These are phyloP conservation scores for Pythium scleroteichum DNA, from an alignment of 352 stramenopile species.

Conservation along the genomic window DNA sequence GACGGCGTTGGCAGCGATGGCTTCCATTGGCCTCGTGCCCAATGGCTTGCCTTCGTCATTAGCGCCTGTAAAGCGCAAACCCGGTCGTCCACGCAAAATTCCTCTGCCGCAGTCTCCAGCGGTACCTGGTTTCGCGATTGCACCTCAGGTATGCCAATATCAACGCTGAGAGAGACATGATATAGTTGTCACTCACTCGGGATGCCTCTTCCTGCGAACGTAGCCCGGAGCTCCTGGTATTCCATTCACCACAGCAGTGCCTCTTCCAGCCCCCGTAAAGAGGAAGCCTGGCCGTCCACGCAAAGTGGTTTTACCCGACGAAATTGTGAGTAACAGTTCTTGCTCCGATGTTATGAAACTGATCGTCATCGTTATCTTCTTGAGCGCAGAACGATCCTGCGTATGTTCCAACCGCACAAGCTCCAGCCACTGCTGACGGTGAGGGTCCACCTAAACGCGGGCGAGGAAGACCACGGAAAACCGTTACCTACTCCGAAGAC, in stretches of 20 bases:
- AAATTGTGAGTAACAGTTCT: neutral
- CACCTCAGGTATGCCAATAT: neutral
- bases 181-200: neutral
- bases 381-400: neutral
- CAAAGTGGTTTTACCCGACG: constrained; percentile 6
- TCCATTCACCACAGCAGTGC: neutral
- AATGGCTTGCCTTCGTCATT: constrained; percentile 11
- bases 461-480: constrained; percentile 53
- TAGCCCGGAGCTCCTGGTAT: neutral
- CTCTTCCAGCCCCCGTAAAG: constrained; percentile 3
- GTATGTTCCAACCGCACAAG: neutral
- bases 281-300: constrained; percentile 21
- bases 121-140: constrained; percentile 1
- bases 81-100: constrained; percentile 22
- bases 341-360: neutral
- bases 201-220: neutral
- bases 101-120: constrained; percentile 1
- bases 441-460: constrained; percentile 9
- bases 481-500: constrained; percentile 78
- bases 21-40: constrained; percentile 10
- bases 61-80: constrained; percentile 20
- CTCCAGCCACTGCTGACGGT: neutral
- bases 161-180: neutral
- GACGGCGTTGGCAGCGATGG: constrained; percentile 9
- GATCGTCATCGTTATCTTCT: neutral